phyloP scores from a whole-genome alignment of 1,284 basidiomycete genomes.

The Marasmius oreades region DNA sequence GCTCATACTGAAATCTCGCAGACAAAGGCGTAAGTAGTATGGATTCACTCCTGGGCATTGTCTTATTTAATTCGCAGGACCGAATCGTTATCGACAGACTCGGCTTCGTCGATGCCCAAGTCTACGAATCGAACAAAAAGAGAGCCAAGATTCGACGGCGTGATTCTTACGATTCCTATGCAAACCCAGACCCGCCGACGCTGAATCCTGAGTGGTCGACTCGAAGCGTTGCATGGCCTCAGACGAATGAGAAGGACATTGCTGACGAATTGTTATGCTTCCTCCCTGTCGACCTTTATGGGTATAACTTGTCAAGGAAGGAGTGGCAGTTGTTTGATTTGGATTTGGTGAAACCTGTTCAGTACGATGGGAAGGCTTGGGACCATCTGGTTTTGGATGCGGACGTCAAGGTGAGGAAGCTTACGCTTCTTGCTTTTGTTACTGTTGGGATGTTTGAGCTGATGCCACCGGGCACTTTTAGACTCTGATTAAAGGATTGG shows the following conservation, averaged over 20 bases:
- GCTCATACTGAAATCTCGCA: not conserved
- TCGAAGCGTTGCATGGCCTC: no score
- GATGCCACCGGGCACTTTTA: not conserved
- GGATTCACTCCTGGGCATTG: no score
- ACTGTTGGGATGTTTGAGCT: not conserved
- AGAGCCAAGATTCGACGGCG: not conserved
- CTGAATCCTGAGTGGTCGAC: no score
- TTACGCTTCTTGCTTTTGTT: not conserved
- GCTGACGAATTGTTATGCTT: not conserved
- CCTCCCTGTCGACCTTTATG: slow-evolving; percentile 5
- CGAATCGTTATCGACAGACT: not conserved
- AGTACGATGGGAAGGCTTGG: slow-evolving; percentile 7
- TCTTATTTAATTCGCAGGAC: not conserved
- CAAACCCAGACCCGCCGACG: not conserved
- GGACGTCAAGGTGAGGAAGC: slow-evolving; percentile 6
- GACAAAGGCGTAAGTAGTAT: not conserved
- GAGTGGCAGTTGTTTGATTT: not conserved
- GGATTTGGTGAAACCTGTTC: slow-evolving; percentile 3
- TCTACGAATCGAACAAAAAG: not conserved
- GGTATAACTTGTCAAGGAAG: slow-evolving; percentile 9
- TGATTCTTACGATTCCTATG: not conserved
- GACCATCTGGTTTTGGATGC: slow-evolving; percentile 10
- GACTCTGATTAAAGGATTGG: slow-evolving; percentile 7
- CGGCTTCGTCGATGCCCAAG: not conserved
- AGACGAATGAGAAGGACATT: not conserved